Evolutionary conservation across 2,329 filamentous ascomycete species (phyloP), one percentile per base, ranked within the genome.

Genomic region (Colletotrichum lentis): DNA sequence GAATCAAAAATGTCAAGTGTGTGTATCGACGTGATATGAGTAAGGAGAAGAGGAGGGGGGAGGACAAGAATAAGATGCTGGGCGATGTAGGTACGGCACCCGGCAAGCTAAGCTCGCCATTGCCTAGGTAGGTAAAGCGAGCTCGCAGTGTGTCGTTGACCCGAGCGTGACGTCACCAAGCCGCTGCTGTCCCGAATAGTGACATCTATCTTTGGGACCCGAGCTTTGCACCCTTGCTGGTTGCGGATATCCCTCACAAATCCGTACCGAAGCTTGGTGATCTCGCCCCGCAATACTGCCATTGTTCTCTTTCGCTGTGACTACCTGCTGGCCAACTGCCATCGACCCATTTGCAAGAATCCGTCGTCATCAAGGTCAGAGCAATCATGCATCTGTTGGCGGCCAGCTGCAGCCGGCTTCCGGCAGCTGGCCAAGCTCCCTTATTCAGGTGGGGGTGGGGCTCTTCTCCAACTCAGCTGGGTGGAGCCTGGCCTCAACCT

Each of bases 121-220:
- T 46, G n/a, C 55, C 55, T 58, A 58, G 55, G 55, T 24, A 24
- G 24, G 24, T 60, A 50, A 46, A 37, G 31, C 20, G 35, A 60
- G 57, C 31, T 37, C 16, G 20, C 31, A 18, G 27, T 27, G 55
- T 53, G 52, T 65, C 57, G 63, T 62, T 64, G 43, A 65, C 63
- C 63, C 55, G 35, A 20, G 22, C 31, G 41, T 66, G 64, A 64
- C 64, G 64, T 67, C 64, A 67, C 60, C 35, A 47, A 46, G 16
- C 53, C 22, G 39, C 8, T 53, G 18, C 37, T 22, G 20, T 60
- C 27, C 44, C 44, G 20, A 47, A 59, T 41, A 35, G 56, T 65
- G 62, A 65, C 62, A 65, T 65, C 18, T 47, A 65, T 65, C 18
- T 47, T 54, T 14, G 58, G 61, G 53, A 57, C 52, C 31, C 53